Percentiles rank a stretch among this genome's conserved stretches.
phyloP scores from a whole-genome alignment of 1,284 basidiomycete species.

The Sanghuangporus baumii region DNA sequence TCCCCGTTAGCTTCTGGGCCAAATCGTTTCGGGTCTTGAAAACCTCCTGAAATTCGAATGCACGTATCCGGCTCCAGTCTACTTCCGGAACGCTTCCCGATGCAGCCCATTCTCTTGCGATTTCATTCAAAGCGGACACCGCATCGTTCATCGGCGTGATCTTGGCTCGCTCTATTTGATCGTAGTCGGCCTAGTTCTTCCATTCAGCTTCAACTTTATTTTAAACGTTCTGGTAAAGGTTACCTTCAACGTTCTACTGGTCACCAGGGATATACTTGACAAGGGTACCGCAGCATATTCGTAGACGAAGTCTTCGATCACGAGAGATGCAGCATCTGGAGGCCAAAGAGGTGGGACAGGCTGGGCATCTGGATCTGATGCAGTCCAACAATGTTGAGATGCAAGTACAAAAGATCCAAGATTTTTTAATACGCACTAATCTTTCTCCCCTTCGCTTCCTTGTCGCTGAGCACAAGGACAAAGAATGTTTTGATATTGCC shows the following conservation, averaged over 20 bases:
- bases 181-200: conserved; percentile 58
- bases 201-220: not conserved
- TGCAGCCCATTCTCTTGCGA: conserved; percentile 53
- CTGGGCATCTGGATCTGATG: conserved; percentile 48
- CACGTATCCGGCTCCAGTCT: conserved; percentile 79
- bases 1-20: conserved; percentile 36
- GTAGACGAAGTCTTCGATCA: conserved; percentile 52
- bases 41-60: conserved; percentile 91
- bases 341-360: conserved; percentile 76
- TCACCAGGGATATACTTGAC: conserved; percentile 76
- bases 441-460: conserved; percentile 50
- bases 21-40: conserved; percentile 58
- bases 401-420: not conserved
- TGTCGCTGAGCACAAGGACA: conserved; percentile 71
- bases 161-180: conserved; percentile 59
- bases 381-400: not conserved
- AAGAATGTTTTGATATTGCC: conserved; percentile 57
- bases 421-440: conserved; percentile 38
- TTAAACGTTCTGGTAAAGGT: conserved; percentile 16
- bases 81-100: conserved; percentile 57
- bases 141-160: conserved; percentile 59
- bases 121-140: conserved; percentile 39
- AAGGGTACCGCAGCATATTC: conserved; percentile 66
- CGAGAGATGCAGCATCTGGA: conserved; percentile 42
- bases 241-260: conserved; percentile 70